Percentiles rank a stretch among this genome's conserved stretches.
Evolutionary conservation across 257 asterid species (phyloP).

Genomic region (Sherardia arvensis): DNA sequence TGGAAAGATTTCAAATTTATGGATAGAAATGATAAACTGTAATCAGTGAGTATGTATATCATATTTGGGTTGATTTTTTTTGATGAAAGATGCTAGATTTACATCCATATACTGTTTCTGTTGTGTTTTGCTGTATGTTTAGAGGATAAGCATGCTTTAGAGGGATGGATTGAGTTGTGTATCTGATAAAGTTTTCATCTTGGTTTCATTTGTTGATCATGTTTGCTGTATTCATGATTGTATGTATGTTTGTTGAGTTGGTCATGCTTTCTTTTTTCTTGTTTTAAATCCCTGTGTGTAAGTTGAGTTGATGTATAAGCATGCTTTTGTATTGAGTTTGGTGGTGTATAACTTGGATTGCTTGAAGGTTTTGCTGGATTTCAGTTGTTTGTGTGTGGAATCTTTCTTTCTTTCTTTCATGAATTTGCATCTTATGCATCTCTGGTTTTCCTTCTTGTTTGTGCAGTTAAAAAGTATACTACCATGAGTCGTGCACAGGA

Average conservation of each 20-base stretch:
- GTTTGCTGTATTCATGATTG: background rate
- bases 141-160: too few relatives aligned
- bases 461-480: slow-evolving; percentile 27
- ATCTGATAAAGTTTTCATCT: too few relatives aligned
- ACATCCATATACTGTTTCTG: background rate
- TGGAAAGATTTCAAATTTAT: background rate
- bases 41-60: background rate
- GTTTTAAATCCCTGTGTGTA: background rate
- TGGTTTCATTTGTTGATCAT: background rate
- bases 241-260: background rate
- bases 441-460: slow-evolving; percentile 1
- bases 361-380: background rate
- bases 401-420: background rate
- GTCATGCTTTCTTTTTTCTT: background rate
- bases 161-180: background rate
- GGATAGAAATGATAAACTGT: background rate
- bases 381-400: background rate
- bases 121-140: background rate
- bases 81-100: background rate
- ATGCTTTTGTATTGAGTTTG: background rate
- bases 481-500: slow-evolving; percentile 69
- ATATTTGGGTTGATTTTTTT: background rate
- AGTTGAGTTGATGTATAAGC: background rate
- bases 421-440: background rate
- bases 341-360: background rate